These are phyloP conservation scores for Pyrus bretschneideri DNA, from an alignment of 306 rosid genomes.

Conservation along the genomic window DNA sequence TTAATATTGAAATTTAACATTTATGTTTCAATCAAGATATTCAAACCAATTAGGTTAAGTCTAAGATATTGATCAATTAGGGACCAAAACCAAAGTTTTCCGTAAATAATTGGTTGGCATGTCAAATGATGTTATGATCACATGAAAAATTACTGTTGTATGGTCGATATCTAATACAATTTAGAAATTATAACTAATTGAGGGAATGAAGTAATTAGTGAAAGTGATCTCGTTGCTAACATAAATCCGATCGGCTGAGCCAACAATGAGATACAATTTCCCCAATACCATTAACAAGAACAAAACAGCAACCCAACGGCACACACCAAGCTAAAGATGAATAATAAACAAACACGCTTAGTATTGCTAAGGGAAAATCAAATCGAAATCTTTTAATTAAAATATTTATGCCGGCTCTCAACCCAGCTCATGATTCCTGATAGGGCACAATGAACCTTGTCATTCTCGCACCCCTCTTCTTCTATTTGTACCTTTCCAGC, in stretches of 20 bases:
- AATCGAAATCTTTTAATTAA: constrained; percentile 1
- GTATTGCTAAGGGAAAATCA: background rate
- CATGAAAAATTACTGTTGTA: too few relatives aligned
- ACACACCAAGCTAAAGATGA: constrained; percentile 5
- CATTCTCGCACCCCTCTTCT: constrained; percentile 26
- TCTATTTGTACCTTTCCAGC: background rate
- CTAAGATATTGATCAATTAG: too few relatives aligned
- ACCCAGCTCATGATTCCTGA: constrained; percentile 43
- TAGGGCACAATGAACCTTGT: constrained; percentile 21
- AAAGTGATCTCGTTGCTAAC: background rate
- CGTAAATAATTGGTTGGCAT: too few relatives aligned
- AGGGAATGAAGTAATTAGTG: background rate
- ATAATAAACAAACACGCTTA: background rate
- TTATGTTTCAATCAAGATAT: too few relatives aligned
- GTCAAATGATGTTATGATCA: too few relatives aligned
- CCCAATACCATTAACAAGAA: constrained; percentile 21
- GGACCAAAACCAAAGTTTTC: too few relatives aligned
- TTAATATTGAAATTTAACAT: too few relatives aligned
- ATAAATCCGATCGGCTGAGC: constrained; percentile 5
- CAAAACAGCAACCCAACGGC: constrained; percentile 24
- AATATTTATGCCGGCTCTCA: constrained; percentile 39
- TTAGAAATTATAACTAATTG: too few relatives aligned
- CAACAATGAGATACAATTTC: background rate
- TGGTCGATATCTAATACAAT: too few relatives aligned
- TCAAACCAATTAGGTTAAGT: too few relatives aligned